phyloP scores from a whole-genome alignment of 768 basidiomycete species.

The Phlebiopsis gigantea region DNA sequence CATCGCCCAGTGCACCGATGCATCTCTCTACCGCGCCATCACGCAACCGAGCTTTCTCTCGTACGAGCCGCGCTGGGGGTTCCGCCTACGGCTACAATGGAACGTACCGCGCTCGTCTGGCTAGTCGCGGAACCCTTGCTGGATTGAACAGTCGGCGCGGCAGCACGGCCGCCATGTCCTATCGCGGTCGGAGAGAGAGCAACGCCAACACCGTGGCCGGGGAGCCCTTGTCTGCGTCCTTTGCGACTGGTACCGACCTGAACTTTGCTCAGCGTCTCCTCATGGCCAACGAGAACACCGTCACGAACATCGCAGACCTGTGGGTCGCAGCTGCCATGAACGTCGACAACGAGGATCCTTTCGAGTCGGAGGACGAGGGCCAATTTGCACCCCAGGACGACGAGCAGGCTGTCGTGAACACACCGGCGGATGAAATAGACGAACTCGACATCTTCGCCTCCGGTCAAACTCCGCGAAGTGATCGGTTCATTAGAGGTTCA shows the following conservation, averaged over 20 bases:
- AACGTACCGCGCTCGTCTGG: conserved; percentile 49
- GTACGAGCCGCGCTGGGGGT: conserved; percentile 60
- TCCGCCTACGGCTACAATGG: conserved; percentile 77
- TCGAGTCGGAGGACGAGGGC: conserved; percentile 35
- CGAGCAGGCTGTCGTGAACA: conserved; percentile 28
- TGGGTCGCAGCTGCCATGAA: conserved; percentile 99
- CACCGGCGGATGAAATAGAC: conserved; percentile 24
- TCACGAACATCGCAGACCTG: conserved; percentile 90
- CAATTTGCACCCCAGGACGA: conserved; percentile 29
- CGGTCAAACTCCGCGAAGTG: conserved; percentile 10
- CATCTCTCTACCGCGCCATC: conserved; percentile 40
- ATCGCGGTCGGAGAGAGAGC: conserved; percentile 48
- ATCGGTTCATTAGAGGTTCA: conserved; percentile 17
- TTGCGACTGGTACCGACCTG: conserved; percentile 46
- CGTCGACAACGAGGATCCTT: conserved; percentile 84
- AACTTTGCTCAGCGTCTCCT: conserved; percentile 86
- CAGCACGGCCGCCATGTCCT: conserved; percentile 44
- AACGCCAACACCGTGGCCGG: conserved; percentile 24
- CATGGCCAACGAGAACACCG: conserved; percentile 92
- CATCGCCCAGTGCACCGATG: conserved; percentile 34
- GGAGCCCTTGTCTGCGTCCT: conserved; percentile 37
- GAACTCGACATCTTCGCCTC: conserved; percentile 20
- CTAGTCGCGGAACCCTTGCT: conserved; percentile 31
- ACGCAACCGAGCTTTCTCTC: conserved; percentile 38
- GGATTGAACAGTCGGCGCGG: conserved; percentile 38